Evolutionary conservation across 352 stramenopile species (phyloP).

Genomic region (Pythium pyrilobum): DNA sequence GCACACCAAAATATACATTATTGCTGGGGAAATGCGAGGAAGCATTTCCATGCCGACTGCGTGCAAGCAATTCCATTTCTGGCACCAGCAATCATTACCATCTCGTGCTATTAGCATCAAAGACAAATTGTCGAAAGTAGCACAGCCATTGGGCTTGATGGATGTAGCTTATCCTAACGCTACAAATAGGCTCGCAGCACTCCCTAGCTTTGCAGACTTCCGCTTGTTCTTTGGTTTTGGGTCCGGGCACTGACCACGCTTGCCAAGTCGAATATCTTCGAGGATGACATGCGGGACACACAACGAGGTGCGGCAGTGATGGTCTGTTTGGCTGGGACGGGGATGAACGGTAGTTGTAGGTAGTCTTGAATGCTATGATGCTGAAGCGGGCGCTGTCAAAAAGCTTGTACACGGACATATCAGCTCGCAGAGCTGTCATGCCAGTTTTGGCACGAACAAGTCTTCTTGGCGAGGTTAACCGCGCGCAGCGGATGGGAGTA

Average conservation of each 20-base stretch:
- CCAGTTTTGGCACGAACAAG: conserved; percentile 5
- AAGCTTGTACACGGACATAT: background rate
- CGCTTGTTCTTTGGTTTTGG: conserved; percentile 13
- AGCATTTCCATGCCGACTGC: too few relatives aligned
- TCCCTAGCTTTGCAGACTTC: conserved; percentile 4
- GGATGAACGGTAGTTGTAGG: background rate
- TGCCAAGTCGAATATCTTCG: conserved; percentile 1
- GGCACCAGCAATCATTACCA: too few relatives aligned
- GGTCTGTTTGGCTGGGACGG: background rate
- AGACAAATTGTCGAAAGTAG: background rate
- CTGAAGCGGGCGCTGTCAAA: background rate
- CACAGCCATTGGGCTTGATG: background rate
- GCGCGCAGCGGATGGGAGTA: background rate
- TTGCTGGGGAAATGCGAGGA: too few relatives aligned
- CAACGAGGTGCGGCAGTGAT: background rate
- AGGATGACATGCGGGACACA: background rate
- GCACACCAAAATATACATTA: too few relatives aligned
- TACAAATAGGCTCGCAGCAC: background rate
- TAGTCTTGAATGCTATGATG: background rate
- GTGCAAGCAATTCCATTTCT: too few relatives aligned
- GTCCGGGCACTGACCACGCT: conserved; percentile 1
- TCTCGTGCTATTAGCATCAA: background rate
- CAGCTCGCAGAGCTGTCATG: conserved; percentile 2
- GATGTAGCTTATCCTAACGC: background rate
- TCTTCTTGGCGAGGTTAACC: conserved; percentile 1